Conservation (phyloP, 1,139 yeast species). For the Meyerozyma carpophila region DNA sequence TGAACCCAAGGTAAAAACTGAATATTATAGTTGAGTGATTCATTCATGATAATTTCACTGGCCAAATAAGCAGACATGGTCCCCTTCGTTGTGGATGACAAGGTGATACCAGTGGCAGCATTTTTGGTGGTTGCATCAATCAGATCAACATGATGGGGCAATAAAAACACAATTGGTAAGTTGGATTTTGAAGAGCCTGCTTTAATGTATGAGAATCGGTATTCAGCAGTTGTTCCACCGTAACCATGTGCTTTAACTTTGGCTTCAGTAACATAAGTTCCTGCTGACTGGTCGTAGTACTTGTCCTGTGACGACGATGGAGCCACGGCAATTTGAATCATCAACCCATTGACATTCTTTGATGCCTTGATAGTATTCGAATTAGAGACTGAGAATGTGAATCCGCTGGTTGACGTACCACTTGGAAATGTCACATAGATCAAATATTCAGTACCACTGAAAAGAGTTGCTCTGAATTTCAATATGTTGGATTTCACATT, state of each 20-base stretch:
- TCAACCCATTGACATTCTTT: slow-evolving; percentile 44
- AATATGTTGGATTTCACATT: slow-evolving; percentile 34
- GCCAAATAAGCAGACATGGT: slow-evolving; percentile 56
- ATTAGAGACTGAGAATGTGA: slow-evolving; percentile 31
- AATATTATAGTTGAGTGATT: slow-evolving; percentile 43
- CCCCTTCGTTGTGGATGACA: slow-evolving; percentile 65
- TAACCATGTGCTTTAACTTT: slow-evolving; percentile 22
- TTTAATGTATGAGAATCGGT: slow-evolving; percentile 48
- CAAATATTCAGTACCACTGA: slow-evolving; percentile 50
- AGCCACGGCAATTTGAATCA: slow-evolving; percentile 58
- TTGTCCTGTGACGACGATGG: slow-evolving; percentile 28
- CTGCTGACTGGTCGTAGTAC: slow-evolving; percentile 32
- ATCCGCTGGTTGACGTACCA: slow-evolving; percentile 19
- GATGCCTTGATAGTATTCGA: slow-evolving; percentile 39
- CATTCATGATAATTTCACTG: slow-evolving; percentile 43
- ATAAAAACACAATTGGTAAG: slow-evolving; percentile 54
- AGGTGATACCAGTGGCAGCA: slow-evolving; percentile 41
- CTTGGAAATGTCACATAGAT: slow-evolving; percentile 53
- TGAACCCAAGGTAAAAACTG: slow-evolving; percentile 60
- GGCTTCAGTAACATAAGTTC: slow-evolving; percentile 34
- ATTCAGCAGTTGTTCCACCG: slow-evolving; percentile 39
- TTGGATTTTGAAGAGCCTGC: slow-evolving; percentile 50
- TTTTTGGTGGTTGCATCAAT: slow-evolving; percentile 32
- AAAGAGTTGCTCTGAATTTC: slow-evolving; percentile 54
- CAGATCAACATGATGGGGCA: slow-evolving; percentile 66